Evolutionary conservation across 371 early-diverging fungal genomes (phyloP).

Genomic region (Mucor racemosus): DNA sequence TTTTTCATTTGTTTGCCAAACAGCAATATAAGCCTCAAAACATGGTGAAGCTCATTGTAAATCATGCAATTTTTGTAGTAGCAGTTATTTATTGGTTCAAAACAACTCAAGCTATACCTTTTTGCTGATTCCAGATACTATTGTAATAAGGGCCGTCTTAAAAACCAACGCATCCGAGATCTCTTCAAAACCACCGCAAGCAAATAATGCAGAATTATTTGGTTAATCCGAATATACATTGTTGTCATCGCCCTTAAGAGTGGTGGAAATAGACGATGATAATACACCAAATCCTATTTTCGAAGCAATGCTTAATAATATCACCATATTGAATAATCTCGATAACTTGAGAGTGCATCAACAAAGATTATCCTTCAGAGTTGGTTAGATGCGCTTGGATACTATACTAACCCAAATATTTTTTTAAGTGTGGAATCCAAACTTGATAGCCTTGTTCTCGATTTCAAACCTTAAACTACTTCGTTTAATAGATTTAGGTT

Average conservation of each 20-base stretch:
- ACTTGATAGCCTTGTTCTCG: neutral
- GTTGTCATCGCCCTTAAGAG: neutral
- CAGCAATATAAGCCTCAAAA: no score
- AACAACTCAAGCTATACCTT: neutral
- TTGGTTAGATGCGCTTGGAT: neutral
- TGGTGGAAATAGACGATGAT: neutral
- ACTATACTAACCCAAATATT: neutral
- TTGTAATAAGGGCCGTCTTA: neutral
- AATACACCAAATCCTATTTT: neutral
- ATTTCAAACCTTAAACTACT: neutral
- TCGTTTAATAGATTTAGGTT: neutral
- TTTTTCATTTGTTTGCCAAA: no score
- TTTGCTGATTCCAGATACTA: neutral
- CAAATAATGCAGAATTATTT: neutral
- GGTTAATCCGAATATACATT: neutral
- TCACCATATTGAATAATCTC: neutral
- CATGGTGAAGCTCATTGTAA: no score
- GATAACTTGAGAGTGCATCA: neutral
- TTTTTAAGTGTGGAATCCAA: neutral
- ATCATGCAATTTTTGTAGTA: neutral
- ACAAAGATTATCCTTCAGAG: neutral
- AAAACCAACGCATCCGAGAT: neutral
- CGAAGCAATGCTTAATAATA: slow-evolving; percentile 10
- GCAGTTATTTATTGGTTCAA: neutral
- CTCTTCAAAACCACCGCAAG: neutral